phyloP scores from a whole-genome alignment of 2,329 filamentous ascomycete genomes.

The Colletotrichum salicis region DNA sequence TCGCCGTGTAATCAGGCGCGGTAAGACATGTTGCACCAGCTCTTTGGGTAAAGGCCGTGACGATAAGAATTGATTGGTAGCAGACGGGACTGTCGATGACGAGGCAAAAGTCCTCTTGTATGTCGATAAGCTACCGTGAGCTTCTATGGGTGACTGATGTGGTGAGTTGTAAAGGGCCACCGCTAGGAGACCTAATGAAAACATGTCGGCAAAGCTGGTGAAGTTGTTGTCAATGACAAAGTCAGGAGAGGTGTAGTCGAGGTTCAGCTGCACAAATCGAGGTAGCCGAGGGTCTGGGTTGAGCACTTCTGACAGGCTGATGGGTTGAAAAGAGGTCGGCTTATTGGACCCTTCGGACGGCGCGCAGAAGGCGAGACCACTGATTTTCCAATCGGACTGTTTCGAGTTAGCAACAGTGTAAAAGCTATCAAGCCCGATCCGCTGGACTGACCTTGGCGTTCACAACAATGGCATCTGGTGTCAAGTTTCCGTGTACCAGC shows the following conservation, averaged over 20 bases:
- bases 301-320: conserved; percentile 84
- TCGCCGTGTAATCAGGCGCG: conserved; percentile 85
- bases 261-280: conserved; percentile 82
- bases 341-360: conserved; percentile 81
- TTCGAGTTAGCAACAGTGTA: conserved; percentile 43
- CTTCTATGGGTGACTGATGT: conserved; percentile 85
- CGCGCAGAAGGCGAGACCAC: conserved; percentile 89
- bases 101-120: conserved; percentile 88
- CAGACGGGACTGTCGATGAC: conserved; percentile 80
- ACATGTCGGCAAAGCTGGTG: conserved; percentile 87
- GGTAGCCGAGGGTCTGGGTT: conserved; percentile 89
- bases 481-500: conserved; percentile 92
- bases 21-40: conserved; percentile 79
- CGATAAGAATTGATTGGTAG: conserved; percentile 85
- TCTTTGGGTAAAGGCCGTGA: conserved; percentile 83
- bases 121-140: conserved; percentile 80
- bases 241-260: conserved; percentile 95
- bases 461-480: conserved; percentile 91
- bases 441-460: conserved; percentile 80
- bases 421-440: background rate
- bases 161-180: conserved; percentile 95
- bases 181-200: conserved; percentile 89
- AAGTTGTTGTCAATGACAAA: conserved; percentile 93
- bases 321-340: conserved; percentile 79
- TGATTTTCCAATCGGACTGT: conserved; percentile 97